Base-by-base conservation (phyloP, 2,329 filamentous ascomycete genomes). In the Aspergillus sojae region DNA sequence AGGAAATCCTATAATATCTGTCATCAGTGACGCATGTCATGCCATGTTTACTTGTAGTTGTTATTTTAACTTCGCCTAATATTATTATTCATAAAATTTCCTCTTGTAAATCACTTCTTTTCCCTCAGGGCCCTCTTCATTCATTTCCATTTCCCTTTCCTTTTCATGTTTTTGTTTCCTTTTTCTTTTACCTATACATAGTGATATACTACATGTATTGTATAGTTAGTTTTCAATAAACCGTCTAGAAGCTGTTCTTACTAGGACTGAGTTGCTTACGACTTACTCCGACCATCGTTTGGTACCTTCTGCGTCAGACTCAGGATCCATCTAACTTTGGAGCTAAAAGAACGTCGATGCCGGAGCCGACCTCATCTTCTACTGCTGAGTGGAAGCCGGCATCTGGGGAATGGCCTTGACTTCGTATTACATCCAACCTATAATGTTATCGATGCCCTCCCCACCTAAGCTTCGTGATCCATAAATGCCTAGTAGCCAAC, bases 401-500 rank as follows among this genome's bases (percentile, higher is more conserved):
- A 41, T 57, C 63, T 54, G 63, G 60, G 52, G 52, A 61, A 64
- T 50, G 63, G 60, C 43, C 61, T 68, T 58, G 61, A 60, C 58
- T 67, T 67, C 60, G 65, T 70, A 66, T 62, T 63, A 41, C 58
- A 21, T 32, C 23, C 58, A 57, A 26, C 61, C 65, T 65, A 67
- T 64, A 45, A 59, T 54, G 57, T 26, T 56, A 46, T 55, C 58
- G 53, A 26, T 43, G 21, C 36, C 36, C 56, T 57, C 63, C 66
- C 70, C 70, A 74, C 70, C 57, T 60, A 68, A 73, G 71, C 70
- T 73, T 65, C 68, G 62, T 66, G 63, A 46, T 60, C 63, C 62
- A 62, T 65, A 58, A 34, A 34, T 61, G n/a, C 54, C 48, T 58
- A 64, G 58, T 50, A 54, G n/a, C 26, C 23, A 41, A 57, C 46